Evolutionary conservation across 2,329 filamentous ascomycete genomes (phyloP).

Genomic region (Cytospora piceicola): DNA sequence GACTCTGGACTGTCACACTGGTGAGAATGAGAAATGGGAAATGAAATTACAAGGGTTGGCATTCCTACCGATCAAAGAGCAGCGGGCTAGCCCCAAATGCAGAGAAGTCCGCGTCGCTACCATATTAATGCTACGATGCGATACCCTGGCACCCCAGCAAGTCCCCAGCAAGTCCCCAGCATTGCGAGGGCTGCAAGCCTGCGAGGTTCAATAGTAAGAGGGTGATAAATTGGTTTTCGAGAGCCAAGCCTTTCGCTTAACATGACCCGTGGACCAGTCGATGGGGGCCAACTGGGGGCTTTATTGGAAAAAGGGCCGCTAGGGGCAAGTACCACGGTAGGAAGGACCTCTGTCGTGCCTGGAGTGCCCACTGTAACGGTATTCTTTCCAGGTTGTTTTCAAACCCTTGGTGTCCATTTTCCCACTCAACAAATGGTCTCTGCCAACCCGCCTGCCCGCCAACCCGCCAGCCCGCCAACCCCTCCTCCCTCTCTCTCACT

Average conservation of each 20-base stretch:
- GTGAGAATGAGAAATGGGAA: slow-evolving; percentile 19
- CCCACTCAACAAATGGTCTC: no score
- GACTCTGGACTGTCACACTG: slow-evolving; percentile 7
- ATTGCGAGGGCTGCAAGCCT: no score
- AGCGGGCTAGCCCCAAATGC: background rate
- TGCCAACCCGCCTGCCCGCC: no score
- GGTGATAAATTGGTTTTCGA: background rate
- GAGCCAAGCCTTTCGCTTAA: slow-evolving; percentile 4
- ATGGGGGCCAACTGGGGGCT: background rate
- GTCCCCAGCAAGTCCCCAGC: background rate
- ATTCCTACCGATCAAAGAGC: slow-evolving; percentile 16
- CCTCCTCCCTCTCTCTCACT: no score
- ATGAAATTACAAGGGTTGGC: slow-evolving; percentile 28
- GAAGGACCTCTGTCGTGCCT: background rate
- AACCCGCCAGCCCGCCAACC: no score
- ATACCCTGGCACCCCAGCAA: slow-evolving; percentile 6
- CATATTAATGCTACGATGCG: background rate
- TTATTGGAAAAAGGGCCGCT: background rate
- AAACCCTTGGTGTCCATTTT: no score
- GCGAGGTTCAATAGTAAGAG: background rate
- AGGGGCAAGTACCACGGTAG: background rate
- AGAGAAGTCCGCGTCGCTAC: slow-evolving; percentile 5
- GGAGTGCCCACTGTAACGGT: no score
- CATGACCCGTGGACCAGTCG: background rate
- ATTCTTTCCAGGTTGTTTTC: no score